Evolutionary conservation across 2,329 filamentous ascomycete species (phyloP).

Genomic region (Amauroascus verrucosus): DNA sequence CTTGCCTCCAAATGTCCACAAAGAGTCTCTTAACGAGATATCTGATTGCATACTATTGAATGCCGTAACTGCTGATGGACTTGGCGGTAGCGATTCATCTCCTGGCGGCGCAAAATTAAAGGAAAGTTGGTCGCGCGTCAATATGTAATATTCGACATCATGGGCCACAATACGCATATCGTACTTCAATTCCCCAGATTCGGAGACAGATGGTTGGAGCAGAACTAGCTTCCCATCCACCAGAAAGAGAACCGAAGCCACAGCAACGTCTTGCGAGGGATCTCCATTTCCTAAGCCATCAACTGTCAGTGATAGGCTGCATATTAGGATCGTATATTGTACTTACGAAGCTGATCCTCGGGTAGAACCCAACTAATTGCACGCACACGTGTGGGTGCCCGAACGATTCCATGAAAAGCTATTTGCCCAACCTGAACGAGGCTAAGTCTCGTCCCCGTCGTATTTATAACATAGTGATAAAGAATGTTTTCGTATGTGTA

Average conservation of each 20-base stretch:
- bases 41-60: constrained; percentile 37
- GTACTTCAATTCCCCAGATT: constrained; percentile 80
- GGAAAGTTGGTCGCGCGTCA: constrained; percentile 72
- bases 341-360: constrained; percentile 67
- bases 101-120: constrained; percentile 39
- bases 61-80: constrained; percentile 37
- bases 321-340: neutral
- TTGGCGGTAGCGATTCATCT: constrained; percentile 41
- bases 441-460: constrained; percentile 58
- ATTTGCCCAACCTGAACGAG: constrained; percentile 95
- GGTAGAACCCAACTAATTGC: constrained; percentile 93
- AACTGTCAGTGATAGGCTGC: neutral
- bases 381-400: constrained; percentile 82
- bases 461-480: constrained; percentile 83
- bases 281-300: constrained; percentile 62
- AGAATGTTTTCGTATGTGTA: constrained; percentile 96
- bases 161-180: constrained; percentile 96
- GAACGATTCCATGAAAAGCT: constrained; percentile 89
- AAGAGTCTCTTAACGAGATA: constrained; percentile 64
- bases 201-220: constrained; percentile 74
- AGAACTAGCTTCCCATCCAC: constrained; percentile 94
- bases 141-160: constrained; percentile 88
- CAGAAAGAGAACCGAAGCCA: constrained; percentile 88
- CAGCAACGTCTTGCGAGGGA: constrained; percentile 86
- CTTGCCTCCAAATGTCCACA: constrained; percentile 89